Percentiles rank a stretch among this genome's conserved stretches.
Evolutionary conservation across 2,329 filamentous ascomycete species (phyloP).

Genomic region (Ophiostoma ips): DNA sequence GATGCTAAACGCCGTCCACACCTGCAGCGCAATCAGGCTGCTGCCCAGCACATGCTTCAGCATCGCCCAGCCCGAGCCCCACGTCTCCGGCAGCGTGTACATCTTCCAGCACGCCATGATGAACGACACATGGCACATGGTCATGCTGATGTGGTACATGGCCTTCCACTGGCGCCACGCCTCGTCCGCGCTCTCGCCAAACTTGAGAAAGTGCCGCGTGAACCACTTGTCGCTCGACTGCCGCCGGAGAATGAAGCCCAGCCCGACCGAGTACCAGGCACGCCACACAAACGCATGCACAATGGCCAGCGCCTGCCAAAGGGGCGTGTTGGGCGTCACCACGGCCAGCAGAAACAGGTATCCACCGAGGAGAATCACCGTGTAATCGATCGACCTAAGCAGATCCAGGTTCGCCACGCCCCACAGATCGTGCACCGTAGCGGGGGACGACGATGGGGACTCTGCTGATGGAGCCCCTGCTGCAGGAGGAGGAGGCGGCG

Average conservation of each 20-base stretch:
- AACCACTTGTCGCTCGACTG: slow-evolving; percentile 88
- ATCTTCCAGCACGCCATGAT: slow-evolving; percentile 91
- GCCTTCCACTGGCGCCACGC: slow-evolving; percentile 98
- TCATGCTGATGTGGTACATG: slow-evolving; percentile 84
- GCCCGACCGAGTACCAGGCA: slow-evolving; percentile 79
- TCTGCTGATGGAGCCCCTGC: neutral
- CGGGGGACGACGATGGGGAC: slow-evolving; percentile 34
- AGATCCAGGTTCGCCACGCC: slow-evolving; percentile 76
- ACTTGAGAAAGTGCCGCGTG: slow-evolving; percentile 97
- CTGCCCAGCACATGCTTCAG: slow-evolving; percentile 77
- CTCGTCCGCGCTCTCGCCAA: slow-evolving; percentile 76
- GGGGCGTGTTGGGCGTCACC: slow-evolving; percentile 60
- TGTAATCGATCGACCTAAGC: slow-evolving; percentile 73
- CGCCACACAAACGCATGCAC: slow-evolving; percentile 71
- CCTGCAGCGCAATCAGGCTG: slow-evolving; percentile 68
- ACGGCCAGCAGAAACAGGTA: slow-evolving; percentile 63
- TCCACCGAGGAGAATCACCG: slow-evolving; percentile 59
- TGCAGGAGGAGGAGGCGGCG: neutral
- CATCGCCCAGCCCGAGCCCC: slow-evolving; percentile 72
- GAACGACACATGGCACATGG: slow-evolving; percentile 79
- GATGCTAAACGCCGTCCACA: slow-evolving; percentile 87
- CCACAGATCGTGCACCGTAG: slow-evolving; percentile 68
- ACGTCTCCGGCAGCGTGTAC: slow-evolving; percentile 76
- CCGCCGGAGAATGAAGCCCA: slow-evolving; percentile 69
- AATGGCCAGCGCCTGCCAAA: slow-evolving; percentile 69